Evolutionary conservation across 2,329 filamentous ascomycete species (phyloP).

Genomic region (Phoma sp.): DNA sequence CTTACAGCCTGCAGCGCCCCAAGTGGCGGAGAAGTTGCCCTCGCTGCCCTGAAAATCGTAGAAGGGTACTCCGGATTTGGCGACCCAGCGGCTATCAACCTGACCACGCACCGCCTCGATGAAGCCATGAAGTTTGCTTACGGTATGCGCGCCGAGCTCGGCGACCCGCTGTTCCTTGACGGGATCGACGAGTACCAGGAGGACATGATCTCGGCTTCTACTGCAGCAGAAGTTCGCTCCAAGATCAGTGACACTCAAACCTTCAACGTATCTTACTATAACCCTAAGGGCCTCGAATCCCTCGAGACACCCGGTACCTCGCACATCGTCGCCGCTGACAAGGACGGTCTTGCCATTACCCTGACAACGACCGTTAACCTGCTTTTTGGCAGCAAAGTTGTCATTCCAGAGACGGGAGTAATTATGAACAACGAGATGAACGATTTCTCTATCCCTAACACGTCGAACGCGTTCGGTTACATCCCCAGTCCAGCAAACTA

Average conservation of each 20-base stretch:
- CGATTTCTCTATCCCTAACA: slow-evolving; percentile 79
- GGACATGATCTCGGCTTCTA: slow-evolving; percentile 68
- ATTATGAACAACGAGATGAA: slow-evolving; percentile 69
- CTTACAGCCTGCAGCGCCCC: slow-evolving; percentile 76
- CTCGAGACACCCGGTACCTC: slow-evolving; percentile 77
- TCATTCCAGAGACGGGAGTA: slow-evolving; percentile 83
- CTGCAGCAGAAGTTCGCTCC: slow-evolving; percentile 65
- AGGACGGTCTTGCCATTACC: slow-evolving; percentile 76
- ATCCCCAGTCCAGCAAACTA: slow-evolving; percentile 82
- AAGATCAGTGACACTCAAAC: slow-evolving; percentile 78
- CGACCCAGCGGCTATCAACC: slow-evolving; percentile 62
- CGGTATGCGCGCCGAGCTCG: slow-evolving; percentile 75
- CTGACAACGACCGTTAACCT: slow-evolving; percentile 89
- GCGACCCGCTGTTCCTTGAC: slow-evolving; percentile 78
- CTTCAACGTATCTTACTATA: slow-evolving; percentile 75
- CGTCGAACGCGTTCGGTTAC: slow-evolving; percentile 84
- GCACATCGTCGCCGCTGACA: slow-evolving; percentile 76
- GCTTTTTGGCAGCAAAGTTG: slow-evolving; percentile 79
- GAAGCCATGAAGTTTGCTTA: slow-evolving; percentile 93
- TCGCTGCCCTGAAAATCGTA: slow-evolving; percentile 82
- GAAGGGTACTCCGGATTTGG: slow-evolving; percentile 76
- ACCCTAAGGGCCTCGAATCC: slow-evolving; percentile 71
- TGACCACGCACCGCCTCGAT: slow-evolving; percentile 81
- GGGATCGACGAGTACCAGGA: slow-evolving; percentile 70
- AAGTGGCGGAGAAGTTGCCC: slow-evolving; percentile 76